Evolutionary conservation across 345 rosid genomes (phyloP).

Genomic region (Jatropha curcas): DNA sequence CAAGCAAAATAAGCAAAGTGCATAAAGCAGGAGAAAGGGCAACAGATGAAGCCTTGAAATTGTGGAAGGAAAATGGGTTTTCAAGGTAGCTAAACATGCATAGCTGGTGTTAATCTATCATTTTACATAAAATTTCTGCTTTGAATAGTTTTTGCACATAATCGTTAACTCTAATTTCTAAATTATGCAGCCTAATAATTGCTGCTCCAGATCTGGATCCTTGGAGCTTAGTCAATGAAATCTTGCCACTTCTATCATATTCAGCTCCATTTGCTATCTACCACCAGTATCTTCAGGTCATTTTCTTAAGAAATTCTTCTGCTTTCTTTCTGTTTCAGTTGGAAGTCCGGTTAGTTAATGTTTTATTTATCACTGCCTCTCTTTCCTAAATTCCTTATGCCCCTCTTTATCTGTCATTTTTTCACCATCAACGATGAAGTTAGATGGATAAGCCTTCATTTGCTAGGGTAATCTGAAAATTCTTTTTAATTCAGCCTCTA

Average conservation of each 20-base stretch:
- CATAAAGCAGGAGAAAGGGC: conserved; percentile 78
- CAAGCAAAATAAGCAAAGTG: conserved; percentile 44
- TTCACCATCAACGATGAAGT: neutral
- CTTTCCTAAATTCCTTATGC: no score
- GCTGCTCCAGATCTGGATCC: conserved; percentile 87
- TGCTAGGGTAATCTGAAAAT: neutral
- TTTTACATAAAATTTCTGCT: neutral
- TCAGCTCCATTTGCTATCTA: conserved; percentile 92
- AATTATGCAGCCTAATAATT: conserved; percentile 63
- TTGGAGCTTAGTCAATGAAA: conserved; percentile 65
- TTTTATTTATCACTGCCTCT: neutral
- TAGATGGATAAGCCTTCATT: neutral
- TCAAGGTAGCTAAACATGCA: conserved; percentile 56
- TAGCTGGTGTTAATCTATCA: conserved; percentile 4
- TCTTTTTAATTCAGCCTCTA: conserved; percentile 56
- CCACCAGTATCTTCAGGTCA: conserved; percentile 91
- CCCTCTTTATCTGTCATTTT: neutral
- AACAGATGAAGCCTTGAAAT: conserved; percentile 50
- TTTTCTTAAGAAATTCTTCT: conserved; percentile 1
- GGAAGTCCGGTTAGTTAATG: neutral
- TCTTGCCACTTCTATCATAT: conserved; percentile 68
- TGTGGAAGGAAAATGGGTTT: conserved; percentile 85
- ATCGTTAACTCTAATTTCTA: conserved; percentile 1
- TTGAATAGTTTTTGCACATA: neutral
- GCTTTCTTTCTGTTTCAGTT: neutral